Evolutionary conservation across 345 rosid genomes (phyloP), one percentile per base, ranked within the genome.

Genomic region (Moricandia moricandioides): DNA sequence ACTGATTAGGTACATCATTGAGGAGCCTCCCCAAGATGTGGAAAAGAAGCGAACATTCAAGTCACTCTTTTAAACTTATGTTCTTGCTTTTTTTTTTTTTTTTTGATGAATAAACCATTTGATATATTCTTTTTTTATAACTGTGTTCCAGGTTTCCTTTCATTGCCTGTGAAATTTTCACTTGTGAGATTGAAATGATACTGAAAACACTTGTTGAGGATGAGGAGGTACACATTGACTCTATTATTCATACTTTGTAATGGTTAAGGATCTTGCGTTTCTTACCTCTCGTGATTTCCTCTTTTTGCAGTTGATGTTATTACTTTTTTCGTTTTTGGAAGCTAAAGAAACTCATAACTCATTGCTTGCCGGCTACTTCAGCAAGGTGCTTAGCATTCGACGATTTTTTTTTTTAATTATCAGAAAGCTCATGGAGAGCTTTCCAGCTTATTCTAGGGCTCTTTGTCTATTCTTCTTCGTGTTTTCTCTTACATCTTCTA

Each of bases 141-240:
- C 17, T 72, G 18, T 39, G 6, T 39, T 54, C 66, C 65, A 93
- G 98, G 93, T 84, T 89, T 81, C 98, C 98, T 60, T 93, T 93
- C 79, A 83, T 93, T 67, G 92, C 98, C 27, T 89, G 93, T 80
- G 98, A 93, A 84, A 88, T 93, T 35, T 91, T 93, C 82, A 93
- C 96, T 6, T 91, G 97, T 83, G 96, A 91, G 83, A 92, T 93
- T 77, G 98, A 93, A 78, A 86, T 89, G 80, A 91, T 93, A 73
- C 87, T 93, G 56, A 93, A 86, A 81, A 87, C 97, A 21, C 78
- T 93, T 75, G 96, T 91, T 6, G 98, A 93, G 76, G 96, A 93
- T 72, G 97, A 87, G 73, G 94, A 91, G 90, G 98, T 89, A 83
- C 79, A 74, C 37, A 11, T 73, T 67, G 33, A 65, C 65, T 16